phyloP scores from a whole-genome alignment of 768 basidiomycete genomes.

The Amanita rubescens region DNA sequence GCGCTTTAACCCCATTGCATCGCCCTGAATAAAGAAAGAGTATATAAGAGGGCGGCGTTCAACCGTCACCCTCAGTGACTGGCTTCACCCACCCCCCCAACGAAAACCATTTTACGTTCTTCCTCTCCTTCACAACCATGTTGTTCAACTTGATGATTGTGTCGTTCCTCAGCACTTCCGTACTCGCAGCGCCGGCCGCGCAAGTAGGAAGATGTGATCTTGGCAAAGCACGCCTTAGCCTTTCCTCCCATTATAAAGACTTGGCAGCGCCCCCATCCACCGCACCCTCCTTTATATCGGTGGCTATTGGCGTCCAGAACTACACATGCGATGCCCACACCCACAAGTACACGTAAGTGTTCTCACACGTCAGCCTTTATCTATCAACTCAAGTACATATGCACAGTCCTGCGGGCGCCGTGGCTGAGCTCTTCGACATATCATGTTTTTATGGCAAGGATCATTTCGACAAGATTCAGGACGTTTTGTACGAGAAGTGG shows the following conservation, averaged over 20 bases:
- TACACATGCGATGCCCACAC: slow-evolving; percentile 42
- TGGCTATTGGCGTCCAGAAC: slow-evolving; percentile 47
- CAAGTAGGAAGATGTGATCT: neutral
- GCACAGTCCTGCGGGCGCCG: slow-evolving; percentile 37
- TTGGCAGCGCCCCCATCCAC: slow-evolving; percentile 29
- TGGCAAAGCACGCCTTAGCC: neutral
- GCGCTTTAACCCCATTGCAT: no score
- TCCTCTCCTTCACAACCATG: neutral
- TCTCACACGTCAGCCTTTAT: neutral
- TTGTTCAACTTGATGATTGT: neutral
- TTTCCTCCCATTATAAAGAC: slow-evolving; percentile 15
- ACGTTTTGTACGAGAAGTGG: slow-evolving; percentile 9
- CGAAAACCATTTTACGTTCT: no score
- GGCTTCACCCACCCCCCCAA: no score
- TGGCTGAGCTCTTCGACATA: slow-evolving; percentile 48
- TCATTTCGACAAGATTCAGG: slow-evolving; percentile 24
- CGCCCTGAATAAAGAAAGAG: no score
- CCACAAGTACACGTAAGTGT: slow-evolving; percentile 32
- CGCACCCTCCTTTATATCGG: slow-evolving; percentile 30
- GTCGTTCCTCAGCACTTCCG: neutral
- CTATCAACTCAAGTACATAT: neutral
- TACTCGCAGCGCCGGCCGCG: neutral
- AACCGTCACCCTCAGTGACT: neutral
- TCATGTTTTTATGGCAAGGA: slow-evolving; percentile 34
- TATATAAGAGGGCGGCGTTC: neutral